Conservation (phyloP, 2,329 filamentous ascomycete genomes). For the Exophiala sp. region DNA sequence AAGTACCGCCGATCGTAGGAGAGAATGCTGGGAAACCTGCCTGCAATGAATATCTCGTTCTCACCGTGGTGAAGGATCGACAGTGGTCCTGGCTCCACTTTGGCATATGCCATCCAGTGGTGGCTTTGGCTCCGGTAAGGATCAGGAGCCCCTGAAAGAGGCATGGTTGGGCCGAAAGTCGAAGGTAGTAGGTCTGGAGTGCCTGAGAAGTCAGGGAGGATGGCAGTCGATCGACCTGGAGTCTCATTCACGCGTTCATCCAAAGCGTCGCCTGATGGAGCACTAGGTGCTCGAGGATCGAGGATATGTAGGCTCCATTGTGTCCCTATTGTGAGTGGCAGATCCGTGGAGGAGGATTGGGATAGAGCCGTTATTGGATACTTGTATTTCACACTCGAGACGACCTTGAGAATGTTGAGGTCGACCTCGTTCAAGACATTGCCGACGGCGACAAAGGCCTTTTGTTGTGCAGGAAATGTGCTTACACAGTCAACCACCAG, state of each 20-base stretch:
- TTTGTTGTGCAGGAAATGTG: constrained; percentile 61
- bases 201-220: constrained; percentile 15
- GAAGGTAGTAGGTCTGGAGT: constrained; percentile 5
- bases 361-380: constrained; percentile 82
- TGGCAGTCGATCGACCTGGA: constrained; percentile 13
- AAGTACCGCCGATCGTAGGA: constrained; percentile 86
- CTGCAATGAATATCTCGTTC: constrained; percentile 81
- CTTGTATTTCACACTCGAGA: constrained; percentile 66
- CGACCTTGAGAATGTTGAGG: constrained; percentile 62
- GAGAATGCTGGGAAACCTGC: constrained; percentile 80
- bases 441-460: constrained; percentile 74
- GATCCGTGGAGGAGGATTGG: constrained; percentile 53
- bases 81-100: constrained; percentile 72
- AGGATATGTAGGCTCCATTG: constrained; percentile 74
- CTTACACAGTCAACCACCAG: constrained; percentile 73
- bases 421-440: constrained; percentile 76
- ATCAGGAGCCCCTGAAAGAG: neutral
- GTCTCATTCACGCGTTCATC: constrained; percentile 50
- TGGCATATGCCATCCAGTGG: constrained; percentile 51
- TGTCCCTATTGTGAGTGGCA: constrained; percentile 78
- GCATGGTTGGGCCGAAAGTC: constrained; percentile 9
- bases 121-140: constrained; percentile 8
- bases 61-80: constrained; percentile 72
- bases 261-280: constrained; percentile 23
- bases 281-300: constrained; percentile 56